Conservation (phyloP, 257 asterid genomes). For the Coffea canephora region DNA sequence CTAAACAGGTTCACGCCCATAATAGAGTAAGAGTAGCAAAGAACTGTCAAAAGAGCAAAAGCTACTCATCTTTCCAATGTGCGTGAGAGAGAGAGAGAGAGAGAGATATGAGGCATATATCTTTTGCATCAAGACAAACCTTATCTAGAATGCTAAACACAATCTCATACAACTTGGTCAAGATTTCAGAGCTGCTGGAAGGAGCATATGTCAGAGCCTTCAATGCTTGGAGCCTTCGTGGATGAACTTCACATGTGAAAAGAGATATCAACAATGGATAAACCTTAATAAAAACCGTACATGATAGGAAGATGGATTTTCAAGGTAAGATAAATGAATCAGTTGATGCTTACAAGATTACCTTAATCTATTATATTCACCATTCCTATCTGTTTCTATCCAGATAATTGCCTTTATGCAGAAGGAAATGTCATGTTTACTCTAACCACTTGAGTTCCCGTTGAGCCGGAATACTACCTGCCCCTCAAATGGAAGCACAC, state of each 20-base stretch:
- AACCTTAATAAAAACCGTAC: constrained; percentile 14
- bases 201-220: constrained; percentile 99
- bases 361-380: background rate
- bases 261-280: constrained; percentile 24
- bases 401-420: background rate
- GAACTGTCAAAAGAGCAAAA: background rate
- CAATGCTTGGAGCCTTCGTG: constrained; percentile 93
- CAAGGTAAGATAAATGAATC: background rate
- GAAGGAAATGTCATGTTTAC: background rate
- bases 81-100: background rate
- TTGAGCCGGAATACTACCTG: background rate
- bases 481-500: background rate
- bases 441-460: background rate
- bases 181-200: constrained; percentile 82
- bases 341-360: background rate
- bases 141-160: constrained; percentile 90
- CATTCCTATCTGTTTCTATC: background rate
- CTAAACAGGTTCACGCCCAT: background rate
- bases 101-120: background rate
- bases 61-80: background rate
- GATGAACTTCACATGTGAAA: constrained; percentile 72
- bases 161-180: constrained; percentile 84
- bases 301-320: constrained; percentile 7
- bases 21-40: background rate
- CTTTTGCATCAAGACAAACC: constrained; percentile 47